phyloP scores from a whole-genome alignment of 768 basidiomycete species.

The Mycena floridula region DNA sequence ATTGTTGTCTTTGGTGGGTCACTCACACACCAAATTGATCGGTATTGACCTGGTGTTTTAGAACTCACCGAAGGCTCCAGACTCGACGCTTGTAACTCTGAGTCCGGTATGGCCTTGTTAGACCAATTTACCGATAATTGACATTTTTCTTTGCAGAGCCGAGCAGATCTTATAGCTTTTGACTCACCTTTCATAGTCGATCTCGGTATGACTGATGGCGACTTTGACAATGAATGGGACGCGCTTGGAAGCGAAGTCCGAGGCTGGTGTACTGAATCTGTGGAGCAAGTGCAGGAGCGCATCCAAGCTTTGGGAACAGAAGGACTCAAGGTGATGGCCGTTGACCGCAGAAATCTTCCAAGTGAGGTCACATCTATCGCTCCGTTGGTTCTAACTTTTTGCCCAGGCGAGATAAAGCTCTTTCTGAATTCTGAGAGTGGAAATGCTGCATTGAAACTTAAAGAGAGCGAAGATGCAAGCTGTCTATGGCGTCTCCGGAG shows the following conservation, averaged over 20 bases:
- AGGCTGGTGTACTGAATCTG: slow-evolving; percentile 63
- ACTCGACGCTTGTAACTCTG: background rate
- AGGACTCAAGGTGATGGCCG: slow-evolving; percentile 45
- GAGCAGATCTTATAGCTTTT: slow-evolving; percentile 60
- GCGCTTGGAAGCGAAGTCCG: slow-evolving; percentile 37
- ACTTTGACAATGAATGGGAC: slow-evolving; percentile 45
- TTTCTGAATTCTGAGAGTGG: slow-evolving; percentile 13
- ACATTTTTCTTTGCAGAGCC: background rate
- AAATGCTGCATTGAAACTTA: slow-evolving; percentile 40
- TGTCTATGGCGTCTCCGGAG: slow-evolving; percentile 70
- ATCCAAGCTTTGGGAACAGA: slow-evolving; percentile 40
- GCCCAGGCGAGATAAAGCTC: slow-evolving; percentile 67
- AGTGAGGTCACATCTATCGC: slow-evolving; percentile 2
- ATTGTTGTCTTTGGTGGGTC: slow-evolving; percentile 16
- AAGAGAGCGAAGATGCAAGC: slow-evolving; percentile 60
- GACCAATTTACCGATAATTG: background rate
- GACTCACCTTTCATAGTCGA: slow-evolving; percentile 66
- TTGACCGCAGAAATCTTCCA: slow-evolving; percentile 48
- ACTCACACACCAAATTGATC: background rate
- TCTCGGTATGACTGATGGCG: slow-evolving; percentile 10
- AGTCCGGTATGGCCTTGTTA: slow-evolving; percentile 3
- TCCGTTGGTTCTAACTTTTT: slow-evolving; percentile 10
- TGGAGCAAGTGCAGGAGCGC: slow-evolving; percentile 47
- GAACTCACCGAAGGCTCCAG: background rate
- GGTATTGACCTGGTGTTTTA: background rate